Evolutionary conservation across 2,329 filamentous ascomycete species (phyloP), one percentile per base, ranked within the genome.

Genomic region (Trichoderma sp.): DNA sequence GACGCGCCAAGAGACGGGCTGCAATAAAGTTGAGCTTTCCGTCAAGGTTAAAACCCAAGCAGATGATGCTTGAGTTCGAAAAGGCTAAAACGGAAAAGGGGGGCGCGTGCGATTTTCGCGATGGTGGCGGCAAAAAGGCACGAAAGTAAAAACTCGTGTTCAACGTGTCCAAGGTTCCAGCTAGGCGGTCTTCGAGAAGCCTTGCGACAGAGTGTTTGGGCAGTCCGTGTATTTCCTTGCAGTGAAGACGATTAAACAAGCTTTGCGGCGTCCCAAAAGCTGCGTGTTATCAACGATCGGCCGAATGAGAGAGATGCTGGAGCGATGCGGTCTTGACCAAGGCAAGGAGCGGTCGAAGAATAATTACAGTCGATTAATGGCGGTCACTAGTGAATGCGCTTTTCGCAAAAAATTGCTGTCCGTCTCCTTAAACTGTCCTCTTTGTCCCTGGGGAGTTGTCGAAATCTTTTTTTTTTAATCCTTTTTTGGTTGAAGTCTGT

Each of bases 281-380:
- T 65, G 60, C 21, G 55, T 60, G 55, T 60, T 64, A 30, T 67
- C 56, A 66, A 67, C 61, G 37, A 59, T 65, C 67, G 59, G 43
- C 46, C 60, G 67, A 65, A 69, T 61, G 59, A 69, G 63, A 69
- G 63, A 69, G 13, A 69, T 54, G 68, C 56, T 56, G 63, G 18
- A 39, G 26, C 46, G 46, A 24, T 49, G 46, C 46, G 46, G 37
- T 43, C 52, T 65, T 68, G 70, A 60, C 68, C 63, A 71, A 70
- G 70, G 71, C 70, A 72, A 74, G 59, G 75, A 75, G 74, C 61
- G 70, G 70, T 61, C 69, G 71, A 68, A 69, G 66, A 68, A 68
- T 74, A 78, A 78, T 74, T 79, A 75, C 75, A 76, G 75, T 76
- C 75, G 76, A 81, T 80, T 78, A 81, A 77, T 65, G 72, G 74